phyloP scores from a whole-genome alignment of 768 basidiomycete genomes.

The Leccinum rimulosum region DNA sequence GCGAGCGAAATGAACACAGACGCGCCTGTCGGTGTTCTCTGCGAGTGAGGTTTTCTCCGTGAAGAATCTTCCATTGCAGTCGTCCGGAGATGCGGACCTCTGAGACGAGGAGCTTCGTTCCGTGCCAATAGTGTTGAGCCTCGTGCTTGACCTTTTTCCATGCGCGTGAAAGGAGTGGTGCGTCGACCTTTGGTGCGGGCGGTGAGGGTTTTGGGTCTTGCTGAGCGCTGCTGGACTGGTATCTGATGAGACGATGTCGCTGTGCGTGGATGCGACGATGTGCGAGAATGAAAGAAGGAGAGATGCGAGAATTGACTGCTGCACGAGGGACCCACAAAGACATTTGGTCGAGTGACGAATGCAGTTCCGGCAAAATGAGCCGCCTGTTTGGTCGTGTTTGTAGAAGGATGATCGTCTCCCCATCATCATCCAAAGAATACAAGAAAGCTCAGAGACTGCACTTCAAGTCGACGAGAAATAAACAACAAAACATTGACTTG shows the following conservation, averaged over 20 bases:
- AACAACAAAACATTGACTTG: slow-evolving; percentile 55
- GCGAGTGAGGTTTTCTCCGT: slow-evolving; percentile 87
- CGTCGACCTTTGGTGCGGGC: slow-evolving; percentile 46
- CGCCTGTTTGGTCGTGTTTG: slow-evolving; percentile 30
- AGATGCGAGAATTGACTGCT: slow-evolving; percentile 35
- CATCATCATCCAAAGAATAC: slow-evolving; percentile 21
- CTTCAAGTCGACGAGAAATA: slow-evolving; percentile 58
- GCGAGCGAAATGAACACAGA: background rate
- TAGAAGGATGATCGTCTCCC: slow-evolving; percentile 19
- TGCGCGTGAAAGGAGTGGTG: slow-evolving; percentile 54
- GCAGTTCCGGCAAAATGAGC: slow-evolving; percentile 2
- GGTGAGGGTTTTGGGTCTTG: slow-evolving; percentile 48
- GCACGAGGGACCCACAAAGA: slow-evolving; percentile 75
- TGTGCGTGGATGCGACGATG: slow-evolving; percentile 20
- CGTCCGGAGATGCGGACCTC: slow-evolving; percentile 89
- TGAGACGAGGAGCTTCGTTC: slow-evolving; percentile 88
- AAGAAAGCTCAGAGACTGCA: slow-evolving; percentile 54
- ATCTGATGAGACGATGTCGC: background rate
- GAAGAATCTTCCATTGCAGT: slow-evolving; percentile 88
- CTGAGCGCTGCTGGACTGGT: slow-evolving; percentile 13
- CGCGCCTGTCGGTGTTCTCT: slow-evolving; percentile 89
- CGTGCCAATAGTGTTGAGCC: slow-evolving; percentile 95
- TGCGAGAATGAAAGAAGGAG: slow-evolving; percentile 21
- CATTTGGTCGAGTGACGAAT: slow-evolving; percentile 39
- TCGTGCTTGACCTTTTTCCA: slow-evolving; percentile 98